A percentile compares a stretch with the other conserved stretches of the same genome.
Conservation (phyloP, 306 rosid genomes). For the Lotus japonicus region DNA sequence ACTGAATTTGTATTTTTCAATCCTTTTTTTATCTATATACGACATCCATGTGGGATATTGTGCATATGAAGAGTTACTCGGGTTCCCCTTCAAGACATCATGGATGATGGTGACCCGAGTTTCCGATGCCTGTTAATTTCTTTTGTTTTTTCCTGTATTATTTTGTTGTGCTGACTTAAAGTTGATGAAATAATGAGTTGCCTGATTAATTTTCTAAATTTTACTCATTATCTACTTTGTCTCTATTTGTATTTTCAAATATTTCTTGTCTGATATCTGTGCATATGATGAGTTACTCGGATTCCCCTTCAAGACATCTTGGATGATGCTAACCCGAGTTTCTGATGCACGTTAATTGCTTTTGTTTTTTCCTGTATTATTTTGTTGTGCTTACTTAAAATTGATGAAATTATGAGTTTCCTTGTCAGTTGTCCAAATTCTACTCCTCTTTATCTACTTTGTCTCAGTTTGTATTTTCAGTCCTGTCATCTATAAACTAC, state of each 20-base stretch:
- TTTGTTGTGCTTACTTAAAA: too few species aligned
- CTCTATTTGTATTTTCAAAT: too few species aligned
- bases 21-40: not conserved
- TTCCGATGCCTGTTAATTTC: constrained; percentile 36
- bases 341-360: constrained; percentile 36
- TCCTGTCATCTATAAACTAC: too few species aligned
- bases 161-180: too few species aligned
- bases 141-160: not conserved
- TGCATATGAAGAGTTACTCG: constrained; percentile 52
- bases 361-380: not conserved
- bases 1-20: not conserved
- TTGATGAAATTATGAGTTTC: not conserved
- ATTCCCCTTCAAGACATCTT: constrained; percentile 62
- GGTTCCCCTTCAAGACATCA: constrained; percentile 66
- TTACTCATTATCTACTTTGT: too few species aligned
- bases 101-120: constrained; percentile 65
- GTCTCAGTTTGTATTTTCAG: too few species aligned
- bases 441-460: too few species aligned
- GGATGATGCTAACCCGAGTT: constrained; percentile 65
- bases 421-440: too few species aligned
- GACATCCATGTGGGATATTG: not conserved
- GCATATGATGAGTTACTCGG: constrained; percentile 57
- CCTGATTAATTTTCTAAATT: too few species aligned
- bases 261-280: too few species aligned
- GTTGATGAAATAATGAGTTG: not conserved